Conservation (phyloP, 208 protist species). For the Trypanosoma brucei region DNA sequence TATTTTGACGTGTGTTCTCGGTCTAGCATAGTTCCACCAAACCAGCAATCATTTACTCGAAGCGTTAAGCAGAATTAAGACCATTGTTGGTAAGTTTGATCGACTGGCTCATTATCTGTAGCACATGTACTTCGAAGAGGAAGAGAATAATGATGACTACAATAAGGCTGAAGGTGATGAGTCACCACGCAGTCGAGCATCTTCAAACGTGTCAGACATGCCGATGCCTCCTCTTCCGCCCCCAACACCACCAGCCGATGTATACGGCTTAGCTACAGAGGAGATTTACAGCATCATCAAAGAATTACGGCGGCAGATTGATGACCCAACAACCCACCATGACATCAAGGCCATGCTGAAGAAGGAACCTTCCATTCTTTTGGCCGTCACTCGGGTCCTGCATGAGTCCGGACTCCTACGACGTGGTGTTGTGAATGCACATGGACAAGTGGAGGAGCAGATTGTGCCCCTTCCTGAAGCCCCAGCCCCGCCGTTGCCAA, state of each 20-base stretch:
- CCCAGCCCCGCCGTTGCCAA: conserved; percentile 37
- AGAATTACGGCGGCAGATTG: conserved; percentile 53
- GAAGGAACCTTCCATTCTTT: conserved; percentile 48
- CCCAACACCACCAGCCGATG: conserved; percentile 31
- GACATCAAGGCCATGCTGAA: conserved; percentile 52
- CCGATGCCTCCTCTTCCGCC: conserved; percentile 57
- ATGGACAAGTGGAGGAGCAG: conserved; percentile 39
- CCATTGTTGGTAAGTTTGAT: background rate
- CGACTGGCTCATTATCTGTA: background rate
- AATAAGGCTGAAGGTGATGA: background rate
- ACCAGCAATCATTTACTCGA: too few relatives aligned
- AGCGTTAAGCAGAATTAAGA: too few relatives aligned
- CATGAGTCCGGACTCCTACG: conserved; percentile 60
- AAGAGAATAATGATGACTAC: background rate
- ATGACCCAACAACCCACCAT: conserved; percentile 48
- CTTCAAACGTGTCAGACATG: conserved; percentile 26
- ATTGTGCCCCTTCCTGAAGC: conserved; percentile 45
- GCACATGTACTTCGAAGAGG: background rate
- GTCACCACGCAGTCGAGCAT: background rate
- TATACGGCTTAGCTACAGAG: conserved; percentile 43
- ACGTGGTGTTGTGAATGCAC: conserved; percentile 29
- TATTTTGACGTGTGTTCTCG: too few relatives aligned
- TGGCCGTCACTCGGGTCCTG: conserved; percentile 63
- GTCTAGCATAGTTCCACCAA: too few relatives aligned
- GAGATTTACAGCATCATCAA: conserved; percentile 74